phyloP scores from a whole-genome alignment of 208 protist genomes.

The Spongospora subterranea region DNA sequence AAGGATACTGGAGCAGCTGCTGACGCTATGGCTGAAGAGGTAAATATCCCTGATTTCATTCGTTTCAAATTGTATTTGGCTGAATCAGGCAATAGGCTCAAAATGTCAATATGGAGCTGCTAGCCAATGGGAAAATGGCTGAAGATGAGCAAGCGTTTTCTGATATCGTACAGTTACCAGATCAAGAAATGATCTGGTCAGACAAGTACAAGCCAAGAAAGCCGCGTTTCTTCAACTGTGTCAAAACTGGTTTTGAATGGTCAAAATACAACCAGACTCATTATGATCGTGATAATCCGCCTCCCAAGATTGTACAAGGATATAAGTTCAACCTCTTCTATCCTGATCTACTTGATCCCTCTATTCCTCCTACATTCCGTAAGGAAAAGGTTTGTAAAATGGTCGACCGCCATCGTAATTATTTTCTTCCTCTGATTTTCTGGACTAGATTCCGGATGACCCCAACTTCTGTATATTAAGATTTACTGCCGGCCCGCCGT shows the following conservation, averaged over 20 bases:
- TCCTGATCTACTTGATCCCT: constrained; percentile 93
- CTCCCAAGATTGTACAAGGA: constrained; percentile 95
- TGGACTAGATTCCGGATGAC: constrained; percentile 75
- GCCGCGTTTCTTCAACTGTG: constrained; percentile 97
- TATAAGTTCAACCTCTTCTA: constrained; percentile 99
- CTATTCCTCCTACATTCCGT: constrained; percentile 84
- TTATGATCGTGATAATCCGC: constrained; percentile 97
- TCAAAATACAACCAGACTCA: constrained; percentile 97
- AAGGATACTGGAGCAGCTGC: too few relatives aligned
- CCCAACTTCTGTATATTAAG: constrained; percentile 84
- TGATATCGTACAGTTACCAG: constrained; percentile 18
- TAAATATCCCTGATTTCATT: too few relatives aligned
- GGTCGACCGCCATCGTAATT: background rate
- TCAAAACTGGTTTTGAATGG: constrained; percentile 73
- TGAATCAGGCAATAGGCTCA: too few relatives aligned
- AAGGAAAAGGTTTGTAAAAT: constrained; percentile 62
- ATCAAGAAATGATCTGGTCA: constrained; percentile 72
- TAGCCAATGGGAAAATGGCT: background rate
- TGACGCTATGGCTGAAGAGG: too few relatives aligned
- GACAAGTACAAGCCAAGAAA: constrained; percentile 92
- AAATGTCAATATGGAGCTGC: background rate
- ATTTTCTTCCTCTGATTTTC: background rate
- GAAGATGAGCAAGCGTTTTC: constrained; percentile 27
- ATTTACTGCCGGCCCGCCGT: constrained; percentile 91
- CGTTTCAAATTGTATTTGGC: too few relatives aligned